Evolutionary conservation across 116 monocot genomes (phyloP).

Genomic region (Dioscorea cayenensis): DNA sequence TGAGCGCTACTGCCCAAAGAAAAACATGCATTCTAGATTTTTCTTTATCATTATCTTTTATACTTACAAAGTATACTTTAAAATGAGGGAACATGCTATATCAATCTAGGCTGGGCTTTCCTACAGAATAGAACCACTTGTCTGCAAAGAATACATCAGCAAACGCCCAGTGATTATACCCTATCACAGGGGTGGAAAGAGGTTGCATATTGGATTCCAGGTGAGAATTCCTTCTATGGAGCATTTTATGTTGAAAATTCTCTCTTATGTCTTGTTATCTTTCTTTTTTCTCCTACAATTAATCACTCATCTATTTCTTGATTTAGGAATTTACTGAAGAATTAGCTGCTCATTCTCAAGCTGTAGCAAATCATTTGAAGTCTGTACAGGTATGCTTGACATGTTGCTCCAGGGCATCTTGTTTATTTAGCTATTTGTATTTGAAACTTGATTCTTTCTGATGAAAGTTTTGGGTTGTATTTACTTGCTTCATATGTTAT

Average conservation of each 20-base stretch:
- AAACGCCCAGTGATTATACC: constrained; percentile 87
- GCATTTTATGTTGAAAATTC: background rate
- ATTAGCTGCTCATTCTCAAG: constrained; percentile 38
- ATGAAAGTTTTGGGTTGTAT: background rate
- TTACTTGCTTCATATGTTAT: too few species aligned
- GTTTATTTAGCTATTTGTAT: too few species aligned
- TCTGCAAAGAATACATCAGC: constrained; percentile 76
- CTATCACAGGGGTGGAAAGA: constrained; percentile 91
- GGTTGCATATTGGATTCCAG: constrained; percentile 91
- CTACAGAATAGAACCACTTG: constrained; percentile 94
- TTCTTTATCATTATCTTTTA: background rate
- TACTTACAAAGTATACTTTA: constrained; percentile 19
- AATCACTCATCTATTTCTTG: background rate
- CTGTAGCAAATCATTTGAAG: constrained; percentile 38
- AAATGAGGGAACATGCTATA: constrained; percentile 23
- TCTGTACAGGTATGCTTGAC: constrained; percentile 44
- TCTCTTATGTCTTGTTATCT: background rate
- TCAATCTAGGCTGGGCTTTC: constrained; percentile 40
- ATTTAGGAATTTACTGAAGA: constrained; percentile 85
- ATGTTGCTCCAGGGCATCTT: background rate
- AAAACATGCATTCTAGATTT: background rate
- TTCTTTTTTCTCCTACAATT: background rate
- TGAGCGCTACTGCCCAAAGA: background rate
- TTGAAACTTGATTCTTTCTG: constrained; percentile 1
- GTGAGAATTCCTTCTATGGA: constrained; percentile 15